Evolutionary conservation across 352 stramenopile species (phyloP).

Genomic region (Pythium coloratum): DNA sequence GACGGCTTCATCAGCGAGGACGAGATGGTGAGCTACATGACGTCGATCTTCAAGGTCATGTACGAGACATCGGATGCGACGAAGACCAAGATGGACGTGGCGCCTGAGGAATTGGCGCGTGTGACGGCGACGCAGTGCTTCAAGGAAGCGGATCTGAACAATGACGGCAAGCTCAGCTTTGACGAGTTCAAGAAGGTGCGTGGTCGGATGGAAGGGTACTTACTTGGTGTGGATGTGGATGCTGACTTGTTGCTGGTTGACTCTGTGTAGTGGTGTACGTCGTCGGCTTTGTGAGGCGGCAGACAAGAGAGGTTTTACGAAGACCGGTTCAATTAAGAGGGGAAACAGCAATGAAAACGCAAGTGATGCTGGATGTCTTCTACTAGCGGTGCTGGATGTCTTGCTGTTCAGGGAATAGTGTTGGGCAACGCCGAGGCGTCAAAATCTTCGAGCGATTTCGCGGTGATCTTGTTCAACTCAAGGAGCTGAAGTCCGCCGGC

Average conservation of each 20-base stretch:
- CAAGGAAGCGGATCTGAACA: slow-evolving; percentile 80
- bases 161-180: slow-evolving; percentile 86
- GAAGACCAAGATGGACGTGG: slow-evolving; percentile 74
- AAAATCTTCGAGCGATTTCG: background rate
- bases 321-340: background rate
- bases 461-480: background rate
- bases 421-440: background rate
- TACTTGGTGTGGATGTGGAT: background rate
- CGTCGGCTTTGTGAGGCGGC: slow-evolving; percentile 6
- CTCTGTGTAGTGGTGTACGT: slow-evolving; percentile 20
- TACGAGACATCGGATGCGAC: slow-evolving; percentile 82
- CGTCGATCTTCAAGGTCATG: slow-evolving; percentile 90
- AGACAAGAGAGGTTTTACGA: background rate
- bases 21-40: slow-evolving; percentile 89
- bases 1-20: slow-evolving; percentile 85
- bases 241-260: background rate
- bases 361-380: background rate
- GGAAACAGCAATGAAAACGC: background rate
- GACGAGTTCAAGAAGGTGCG: slow-evolving; percentile 89
- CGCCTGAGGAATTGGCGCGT: slow-evolving; percentile 72
- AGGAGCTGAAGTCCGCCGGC: background rate
- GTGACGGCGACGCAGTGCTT: slow-evolving; percentile 86
- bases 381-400: background rate
- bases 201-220: background rate
- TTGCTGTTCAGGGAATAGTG: background rate